Base-by-base conservation (phyloP, 1,139 yeast species). In the Nakaseomyces sp. region DNA sequence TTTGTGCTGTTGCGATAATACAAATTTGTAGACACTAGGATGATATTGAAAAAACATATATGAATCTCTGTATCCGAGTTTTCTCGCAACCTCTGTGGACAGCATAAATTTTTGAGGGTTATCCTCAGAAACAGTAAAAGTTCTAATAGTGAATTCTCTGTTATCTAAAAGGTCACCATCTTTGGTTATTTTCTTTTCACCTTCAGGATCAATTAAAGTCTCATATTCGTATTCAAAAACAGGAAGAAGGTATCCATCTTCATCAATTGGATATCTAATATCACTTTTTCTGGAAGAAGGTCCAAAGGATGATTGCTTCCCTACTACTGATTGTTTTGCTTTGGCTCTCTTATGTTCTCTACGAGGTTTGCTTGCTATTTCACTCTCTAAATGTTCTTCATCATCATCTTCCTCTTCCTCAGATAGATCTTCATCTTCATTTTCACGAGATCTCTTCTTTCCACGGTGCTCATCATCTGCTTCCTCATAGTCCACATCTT, bases 21-120 rank as follows among this genome's bases (percentile, higher is more conserved):
- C 79, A 49, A 84, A 77, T 60, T 89, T 87, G 69, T 75, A 82
- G 44, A 91, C 70, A 19, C 65, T 60, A 25, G 65, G 64, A 65
- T 91, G 96, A 43, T 89, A 85, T 60, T 88, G 94, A 68, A 91
- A 91, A 49, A 91, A 71, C 45, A 88, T 71, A 57, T 91, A 89
- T 1, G 96, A 87, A 61, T 91, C 98, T 55, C 97, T 74, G 66
- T 88, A 88, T 3, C 97, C 97, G 53, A 89, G 88, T 56, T 89
- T 77, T 53, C 97, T 73, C 0, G 98, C 97, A 1, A 96, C 96
- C 60, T 89, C 97, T 0, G 97, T 89, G 1, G 96, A 84, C 40
- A 91, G 75, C 95, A 91, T 88, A 63, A 78, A 91, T 47, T 81
- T 71, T 50, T 79, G 72, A 32, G 78, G 75, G 3, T 95, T 96